These are phyloP conservation scores for Cyberlindnera suaveolens DNA, from an alignment of 805 yeast genomes.

Conservation along the genomic window DNA sequence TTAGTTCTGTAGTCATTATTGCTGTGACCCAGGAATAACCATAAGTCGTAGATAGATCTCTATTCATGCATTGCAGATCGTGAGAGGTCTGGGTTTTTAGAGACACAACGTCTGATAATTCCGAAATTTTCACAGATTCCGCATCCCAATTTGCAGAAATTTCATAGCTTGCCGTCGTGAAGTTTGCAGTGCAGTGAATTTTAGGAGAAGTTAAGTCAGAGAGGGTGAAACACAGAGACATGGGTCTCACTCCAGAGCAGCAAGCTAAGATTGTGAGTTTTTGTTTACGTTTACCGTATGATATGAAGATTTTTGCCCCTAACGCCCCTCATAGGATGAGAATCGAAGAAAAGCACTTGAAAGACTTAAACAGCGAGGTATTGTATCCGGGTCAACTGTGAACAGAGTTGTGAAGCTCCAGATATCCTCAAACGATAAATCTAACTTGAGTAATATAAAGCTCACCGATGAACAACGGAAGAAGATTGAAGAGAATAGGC, in stretches of 20 bases:
- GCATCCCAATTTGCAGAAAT: too few species aligned
- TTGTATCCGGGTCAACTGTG: slow-evolving; percentile 11
- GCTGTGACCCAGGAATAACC: too few species aligned
- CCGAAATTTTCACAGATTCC: too few species aligned
- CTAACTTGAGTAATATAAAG: slow-evolving; percentile 16
- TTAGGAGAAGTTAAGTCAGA: too few species aligned
- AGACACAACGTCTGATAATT: too few species aligned
- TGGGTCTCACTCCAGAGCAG: slow-evolving; percentile 23
- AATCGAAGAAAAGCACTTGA: slow-evolving; percentile 60
- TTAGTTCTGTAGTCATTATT: too few species aligned
- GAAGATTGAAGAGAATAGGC: slow-evolving; percentile 46
- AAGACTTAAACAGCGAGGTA: slow-evolving; percentile 43
- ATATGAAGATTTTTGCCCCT: neutral
- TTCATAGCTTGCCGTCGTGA: too few species aligned
- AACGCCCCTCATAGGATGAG: slow-evolving; percentile 38
- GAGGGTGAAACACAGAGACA: neutral
- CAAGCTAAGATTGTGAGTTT: slow-evolving; percentile 28
- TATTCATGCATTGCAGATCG: too few species aligned
- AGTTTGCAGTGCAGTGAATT: too few species aligned
- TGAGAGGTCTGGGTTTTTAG: too few species aligned
- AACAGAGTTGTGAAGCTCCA: slow-evolving; percentile 15
- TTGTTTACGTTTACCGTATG: neutral
- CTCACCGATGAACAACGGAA: slow-evolving; percentile 44
- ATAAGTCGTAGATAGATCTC: too few species aligned
- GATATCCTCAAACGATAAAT: slow-evolving; percentile 7